Conservation (phyloP, 305 asterid genomes). For the Fraxinus ornus region DNA sequence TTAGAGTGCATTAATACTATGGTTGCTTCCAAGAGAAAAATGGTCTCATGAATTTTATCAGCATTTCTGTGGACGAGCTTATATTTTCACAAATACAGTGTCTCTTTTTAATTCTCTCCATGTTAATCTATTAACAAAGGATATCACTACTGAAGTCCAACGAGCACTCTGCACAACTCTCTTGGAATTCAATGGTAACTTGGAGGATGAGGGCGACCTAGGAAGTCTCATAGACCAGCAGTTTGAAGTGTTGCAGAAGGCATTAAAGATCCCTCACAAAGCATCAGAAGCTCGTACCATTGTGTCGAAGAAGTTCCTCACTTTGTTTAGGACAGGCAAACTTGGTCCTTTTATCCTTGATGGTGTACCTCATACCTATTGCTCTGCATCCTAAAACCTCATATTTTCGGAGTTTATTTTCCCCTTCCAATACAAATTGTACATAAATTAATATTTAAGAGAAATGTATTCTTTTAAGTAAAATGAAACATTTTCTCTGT, state of each 20-base stretch:
- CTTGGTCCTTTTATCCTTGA: conserved; percentile 89
- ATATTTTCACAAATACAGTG: neutral
- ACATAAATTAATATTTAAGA: neutral
- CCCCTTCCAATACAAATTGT: neutral
- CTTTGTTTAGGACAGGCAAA: conserved; percentile 79
- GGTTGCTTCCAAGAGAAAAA: neutral
- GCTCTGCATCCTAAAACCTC: conserved; percentile 21
- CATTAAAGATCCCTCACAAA: conserved; percentile 71
- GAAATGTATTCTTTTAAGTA: neutral
- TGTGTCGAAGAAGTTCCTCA: conserved; percentile 73
- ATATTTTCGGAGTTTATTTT: neutral
- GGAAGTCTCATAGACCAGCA: conserved; percentile 70
- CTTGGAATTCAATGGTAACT: conserved; percentile 60
- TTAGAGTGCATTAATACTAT: neutral
- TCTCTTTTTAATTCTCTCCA: neutral
- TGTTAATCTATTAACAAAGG: conserved; percentile 39
- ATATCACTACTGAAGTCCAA: conserved; percentile 64
- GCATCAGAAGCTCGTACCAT: conserved; percentile 76
- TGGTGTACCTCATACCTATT: conserved; percentile 53
- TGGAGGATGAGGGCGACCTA: conserved; percentile 75
- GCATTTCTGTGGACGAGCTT: neutral
- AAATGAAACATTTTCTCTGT: neutral
- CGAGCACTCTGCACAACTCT: conserved; percentile 54
- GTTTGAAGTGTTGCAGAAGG: conserved; percentile 72
- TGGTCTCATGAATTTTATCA: neutral